Evolutionary conservation across 129 eudicot genomes (phyloP), one percentile per base, ranked within the genome.

Genomic region (Gnaphalium uliginosum): DNA sequence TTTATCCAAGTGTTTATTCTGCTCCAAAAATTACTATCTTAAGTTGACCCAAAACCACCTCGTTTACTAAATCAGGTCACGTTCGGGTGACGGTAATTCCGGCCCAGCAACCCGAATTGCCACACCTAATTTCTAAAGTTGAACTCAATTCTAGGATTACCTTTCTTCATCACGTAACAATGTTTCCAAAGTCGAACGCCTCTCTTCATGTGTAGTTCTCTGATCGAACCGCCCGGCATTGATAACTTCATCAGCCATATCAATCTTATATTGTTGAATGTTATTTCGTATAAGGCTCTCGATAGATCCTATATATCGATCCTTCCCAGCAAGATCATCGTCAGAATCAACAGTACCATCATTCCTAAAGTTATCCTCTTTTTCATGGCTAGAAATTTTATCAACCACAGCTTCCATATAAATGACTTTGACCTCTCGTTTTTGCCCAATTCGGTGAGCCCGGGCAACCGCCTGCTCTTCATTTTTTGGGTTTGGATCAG

Each of bases 191-290:
- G 99, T 94, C 81, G 93, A 66, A 24, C 99, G 88, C 51, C 99
- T 79, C 85, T 94, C 99, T 84, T 94, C 99, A 66, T 94, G 99
- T 25, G 99, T 94, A 0, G 99, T 94, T 85, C 99, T 91, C 73
- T 94, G 99, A 84, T 94, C 99, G 81, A 94, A 94, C 63, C 99
- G 86, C 69, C 99, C 99, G 35, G 99, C 99, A 58, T 94, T 94
- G 56, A 94, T 94, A 66, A 94, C 99, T 75, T 94, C 99, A 83
- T 94, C 99, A 54, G 99, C 99, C 99, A 94, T 94, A 63, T 94
- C 99, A 68, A 94, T 94, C 89, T 94, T 94, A 61, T 91, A 94
- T 80, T 94, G 99, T 64, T 94, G 99, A 48, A 94, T 94, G 61
- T 94, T 94, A 78, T 89, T 94, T 70, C 99, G 81, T 76, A 94